A percentile compares a stretch with the other conserved stretches of the same genome.
phyloP scores from a whole-genome alignment of 2,329 filamentous ascomycete species.

The Penicillium sp. region DNA sequence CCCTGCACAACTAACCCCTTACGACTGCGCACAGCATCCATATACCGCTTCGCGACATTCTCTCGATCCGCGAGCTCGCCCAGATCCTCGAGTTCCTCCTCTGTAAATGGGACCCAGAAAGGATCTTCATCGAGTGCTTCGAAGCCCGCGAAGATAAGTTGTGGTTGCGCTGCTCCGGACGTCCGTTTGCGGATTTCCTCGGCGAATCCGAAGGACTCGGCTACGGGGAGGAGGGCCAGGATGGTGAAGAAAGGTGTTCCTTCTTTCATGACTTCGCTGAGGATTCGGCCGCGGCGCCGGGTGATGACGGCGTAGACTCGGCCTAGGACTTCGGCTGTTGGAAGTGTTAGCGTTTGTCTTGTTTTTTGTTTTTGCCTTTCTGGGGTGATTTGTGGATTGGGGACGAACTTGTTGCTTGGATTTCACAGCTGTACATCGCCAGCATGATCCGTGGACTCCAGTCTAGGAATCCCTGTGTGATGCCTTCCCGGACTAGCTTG shows the following conservation, averaged over 20 bases:
- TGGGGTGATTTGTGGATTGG: too few relatives aligned
- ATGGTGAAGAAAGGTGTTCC: slow-evolving; percentile 97
- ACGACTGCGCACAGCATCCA: slow-evolving; percentile 77
- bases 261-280: slow-evolving; percentile 87
- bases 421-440: slow-evolving; percentile 97
- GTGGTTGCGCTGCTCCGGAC: slow-evolving; percentile 81
- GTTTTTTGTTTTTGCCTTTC: too few relatives aligned
- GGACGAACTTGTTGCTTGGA: slow-evolving; percentile 76
- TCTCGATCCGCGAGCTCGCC: slow-evolving; percentile 89
- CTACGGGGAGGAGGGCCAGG: slow-evolving; percentile 77
- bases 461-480: slow-evolving; percentile 81
- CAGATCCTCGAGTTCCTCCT: slow-evolving; percentile 92
- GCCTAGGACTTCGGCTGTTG: slow-evolving; percentile 76
- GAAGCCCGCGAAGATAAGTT: slow-evolving; percentile 88
- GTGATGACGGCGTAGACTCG: slow-evolving; percentile 98
- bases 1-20: slow-evolving; percentile 86
- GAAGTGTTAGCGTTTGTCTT: slow-evolving; percentile 15
- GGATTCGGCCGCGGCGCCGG: slow-evolving; percentile 78
- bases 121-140: slow-evolving; percentile 92
- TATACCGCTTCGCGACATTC: slow-evolving; percentile 93
- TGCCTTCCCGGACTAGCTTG: slow-evolving; percentile 76
- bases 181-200: slow-evolving; percentile 96
- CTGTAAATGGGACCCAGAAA: slow-evolving; percentile 94
- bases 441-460: slow-evolving; percentile 94
- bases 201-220: slow-evolving; percentile 90